Conservation (phyloP, 2,329 filamentous ascomycete genomes). For the Zymoseptoria brevis region DNA sequence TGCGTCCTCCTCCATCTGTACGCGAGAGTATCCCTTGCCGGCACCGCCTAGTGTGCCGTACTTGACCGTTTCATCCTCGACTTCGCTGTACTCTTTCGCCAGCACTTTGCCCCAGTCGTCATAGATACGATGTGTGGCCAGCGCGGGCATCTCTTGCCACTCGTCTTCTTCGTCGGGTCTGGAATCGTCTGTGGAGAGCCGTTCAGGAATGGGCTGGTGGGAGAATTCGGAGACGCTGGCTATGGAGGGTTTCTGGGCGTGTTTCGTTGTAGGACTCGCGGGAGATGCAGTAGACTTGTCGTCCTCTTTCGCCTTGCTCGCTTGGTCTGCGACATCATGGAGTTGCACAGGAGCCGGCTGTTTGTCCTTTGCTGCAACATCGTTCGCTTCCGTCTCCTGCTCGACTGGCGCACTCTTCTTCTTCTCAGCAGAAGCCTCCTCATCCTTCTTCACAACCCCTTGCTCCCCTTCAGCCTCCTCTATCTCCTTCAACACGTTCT, state of each 20-base stretch:
- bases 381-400: slow-evolving; percentile 2
- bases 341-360: not conserved
- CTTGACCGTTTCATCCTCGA: slow-evolving; percentile 59
- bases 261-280: slow-evolving; percentile 9
- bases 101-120: slow-evolving; percentile 86
- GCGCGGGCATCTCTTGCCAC: slow-evolving; percentile 93
- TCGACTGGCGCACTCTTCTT: not conserved
- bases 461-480: slow-evolving; percentile 19
- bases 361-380: slow-evolving; percentile 1
- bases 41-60: slow-evolving; percentile 79
- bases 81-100: slow-evolving; percentile 66
- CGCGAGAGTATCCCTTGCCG: slow-evolving; percentile 88
- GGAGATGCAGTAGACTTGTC: not conserved
- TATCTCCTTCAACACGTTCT: slow-evolving; percentile 7
- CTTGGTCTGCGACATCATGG: not conserved
- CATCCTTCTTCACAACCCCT: slow-evolving; percentile 8
- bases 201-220: slow-evolving; percentile 53
- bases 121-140: slow-evolving; percentile 89
- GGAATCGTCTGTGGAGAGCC: slow-evolving; percentile 37
- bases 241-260: slow-evolving; percentile 15
- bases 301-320: not conserved
- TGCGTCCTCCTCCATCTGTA: slow-evolving; percentile 91
- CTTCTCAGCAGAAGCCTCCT: slow-evolving; percentile 1
- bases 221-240: slow-evolving; percentile 70
- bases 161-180: slow-evolving; percentile 55